A percentile compares a stretch with the other conserved stretches of the same genome.
phyloP scores from a whole-genome alignment of 352 stramenopile genomes.

The Phytophthora foliorum region DNA sequence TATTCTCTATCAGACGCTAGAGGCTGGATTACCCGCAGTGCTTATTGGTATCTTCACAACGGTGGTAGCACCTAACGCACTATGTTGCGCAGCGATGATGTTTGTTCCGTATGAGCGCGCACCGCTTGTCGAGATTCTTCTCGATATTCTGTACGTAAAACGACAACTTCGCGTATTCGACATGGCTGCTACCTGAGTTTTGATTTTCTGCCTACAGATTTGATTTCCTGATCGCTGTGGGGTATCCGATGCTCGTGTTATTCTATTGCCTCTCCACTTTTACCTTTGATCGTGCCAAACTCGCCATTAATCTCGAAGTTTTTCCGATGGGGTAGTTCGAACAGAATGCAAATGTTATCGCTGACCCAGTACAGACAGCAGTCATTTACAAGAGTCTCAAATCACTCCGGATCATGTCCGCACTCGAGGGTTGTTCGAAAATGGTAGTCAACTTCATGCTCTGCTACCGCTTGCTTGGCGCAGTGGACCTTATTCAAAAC shows the following conservation, averaged over 20 bases:
- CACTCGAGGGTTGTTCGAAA: constrained; percentile 32
- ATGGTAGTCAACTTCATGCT: constrained; percentile 41
- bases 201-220: constrained; percentile 21
- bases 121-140: constrained; percentile 5
- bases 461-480: constrained; percentile 19
- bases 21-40: background rate
- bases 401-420: constrained; percentile 42
- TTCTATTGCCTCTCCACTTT: constrained; percentile 35
- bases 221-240: constrained; percentile 37
- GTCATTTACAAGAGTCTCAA: constrained; percentile 37
- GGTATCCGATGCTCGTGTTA: constrained; percentile 35
- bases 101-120: constrained; percentile 5
- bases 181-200: background rate
- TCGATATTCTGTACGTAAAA: constrained; percentile 38
- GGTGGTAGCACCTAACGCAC: constrained; percentile 8
- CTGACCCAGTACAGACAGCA: constrained; percentile 18
- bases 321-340: constrained; percentile 32
- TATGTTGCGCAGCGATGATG: constrained; percentile 10
- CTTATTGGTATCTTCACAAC: constrained; percentile 9
- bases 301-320: background rate
- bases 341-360: constrained; percentile 14
- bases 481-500: constrained; percentile 10
- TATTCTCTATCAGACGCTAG: background rate
- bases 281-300: background rate
- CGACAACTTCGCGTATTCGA: background rate